Evolutionary conservation across 164 flowering plant species (phyloP).

Genomic region (Echeveria elegans): DNA sequence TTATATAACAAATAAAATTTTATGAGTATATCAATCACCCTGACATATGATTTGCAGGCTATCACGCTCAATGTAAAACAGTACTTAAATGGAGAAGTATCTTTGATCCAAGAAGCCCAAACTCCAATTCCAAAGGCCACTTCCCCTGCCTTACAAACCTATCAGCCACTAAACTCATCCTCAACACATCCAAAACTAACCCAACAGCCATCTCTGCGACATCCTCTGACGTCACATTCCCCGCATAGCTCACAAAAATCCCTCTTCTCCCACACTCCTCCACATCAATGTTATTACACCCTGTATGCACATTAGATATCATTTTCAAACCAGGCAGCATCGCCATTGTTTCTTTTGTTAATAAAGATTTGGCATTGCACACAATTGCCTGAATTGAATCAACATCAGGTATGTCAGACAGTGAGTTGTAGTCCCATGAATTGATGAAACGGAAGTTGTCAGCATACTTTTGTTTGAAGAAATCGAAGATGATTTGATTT

Average conservation of each 20-base stretch:
- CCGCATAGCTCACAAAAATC: constrained; percentile 72
- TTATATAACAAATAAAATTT: too few species aligned
- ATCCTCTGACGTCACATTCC: constrained; percentile 75
- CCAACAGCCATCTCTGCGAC: constrained; percentile 20
- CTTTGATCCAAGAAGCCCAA: background rate
- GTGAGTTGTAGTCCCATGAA: background rate
- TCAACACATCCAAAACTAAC: constrained; percentile 5
- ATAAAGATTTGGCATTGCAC: background rate
- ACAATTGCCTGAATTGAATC: background rate
- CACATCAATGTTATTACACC: constrained; percentile 72
- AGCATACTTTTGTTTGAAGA: background rate
- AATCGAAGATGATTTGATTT: background rate
- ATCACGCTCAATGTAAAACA: too few species aligned
- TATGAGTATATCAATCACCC: too few species aligned
- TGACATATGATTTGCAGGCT: too few species aligned
- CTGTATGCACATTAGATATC: constrained; percentile 53
- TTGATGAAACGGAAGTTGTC: background rate
- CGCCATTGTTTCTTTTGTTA: background rate
- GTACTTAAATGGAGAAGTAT: background rate
- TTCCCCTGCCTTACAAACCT: constrained; percentile 5
- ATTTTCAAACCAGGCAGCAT: constrained; percentile 65
- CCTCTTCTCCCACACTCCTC: constrained; percentile 62
- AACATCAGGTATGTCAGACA: background rate
- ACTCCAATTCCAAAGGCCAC: background rate
- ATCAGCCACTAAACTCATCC: background rate